Conservation (phyloP, 1,284 basidiomycete species). For the Wolfiporia cocos region DNA sequence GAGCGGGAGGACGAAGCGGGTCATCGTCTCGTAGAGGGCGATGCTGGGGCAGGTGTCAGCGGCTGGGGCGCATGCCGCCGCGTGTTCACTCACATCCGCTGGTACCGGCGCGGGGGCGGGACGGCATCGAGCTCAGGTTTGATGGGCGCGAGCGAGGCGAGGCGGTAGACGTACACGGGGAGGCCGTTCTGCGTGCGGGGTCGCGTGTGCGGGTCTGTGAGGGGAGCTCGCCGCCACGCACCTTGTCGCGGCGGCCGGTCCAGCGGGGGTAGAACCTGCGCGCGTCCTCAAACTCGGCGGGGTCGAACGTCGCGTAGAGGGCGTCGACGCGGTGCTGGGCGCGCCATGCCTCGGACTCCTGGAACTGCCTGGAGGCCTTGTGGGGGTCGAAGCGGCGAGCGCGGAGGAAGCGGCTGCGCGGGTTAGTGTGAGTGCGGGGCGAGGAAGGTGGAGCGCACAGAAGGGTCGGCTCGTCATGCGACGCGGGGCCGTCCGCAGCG, state of each 20-base stretch:
- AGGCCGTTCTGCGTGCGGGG: constrained; percentile 44
- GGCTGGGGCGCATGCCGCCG: too few species aligned
- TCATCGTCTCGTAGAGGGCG: constrained; percentile 62
- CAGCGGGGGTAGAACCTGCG: constrained; percentile 70
- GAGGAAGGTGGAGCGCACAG: constrained; percentile 38
- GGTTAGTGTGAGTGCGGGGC: neutral
- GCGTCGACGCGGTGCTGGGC: constrained; percentile 50
- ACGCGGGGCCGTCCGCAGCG: constrained; percentile 27
- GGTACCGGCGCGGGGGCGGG: constrained; percentile 48
- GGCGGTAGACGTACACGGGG: constrained; percentile 67
- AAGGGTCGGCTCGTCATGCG: constrained; percentile 62
- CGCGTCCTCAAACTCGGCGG: constrained; percentile 52
- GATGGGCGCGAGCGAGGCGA: constrained; percentile 48
- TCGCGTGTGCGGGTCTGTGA: constrained; percentile 17
- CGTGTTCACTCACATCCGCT: constrained; percentile 72
- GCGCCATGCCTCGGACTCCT: constrained; percentile 60
- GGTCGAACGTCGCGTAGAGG: constrained; percentile 54
- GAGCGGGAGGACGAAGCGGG: constrained; percentile 54
- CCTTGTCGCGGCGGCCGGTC: constrained; percentile 74
- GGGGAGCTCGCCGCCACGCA: constrained; percentile 2
- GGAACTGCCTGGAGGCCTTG: constrained; percentile 68
- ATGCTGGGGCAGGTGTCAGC: constrained; percentile 29
- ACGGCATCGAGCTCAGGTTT: constrained; percentile 56
- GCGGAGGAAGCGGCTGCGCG: constrained; percentile 63
- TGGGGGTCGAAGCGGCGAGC: constrained; percentile 58